Evolutionary conservation across 805 yeast species (phyloP), one percentile per base, ranked within the genome.

Genomic region (Lipomyces yamadae): DNA sequence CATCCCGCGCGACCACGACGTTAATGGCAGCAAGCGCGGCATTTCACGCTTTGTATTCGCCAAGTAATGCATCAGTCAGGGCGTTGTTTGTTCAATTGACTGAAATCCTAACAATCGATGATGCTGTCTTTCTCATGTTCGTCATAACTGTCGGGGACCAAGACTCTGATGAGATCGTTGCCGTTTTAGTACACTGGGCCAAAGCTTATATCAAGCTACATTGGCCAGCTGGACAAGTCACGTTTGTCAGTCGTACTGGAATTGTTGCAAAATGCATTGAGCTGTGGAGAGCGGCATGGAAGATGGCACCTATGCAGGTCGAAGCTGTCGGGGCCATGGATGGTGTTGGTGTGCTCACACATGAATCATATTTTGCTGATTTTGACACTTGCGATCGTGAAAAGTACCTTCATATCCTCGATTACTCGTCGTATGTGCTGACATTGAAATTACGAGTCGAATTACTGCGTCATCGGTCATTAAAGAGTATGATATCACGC

Each of bases 161-260:
- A 7, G 64, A 55, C 7, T 48, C 63, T 3, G 57, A 61, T 6
- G 61, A 60, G 4, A 24, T n/a, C 7, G 24, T 61, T 11, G 45
- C 42, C n/a, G 37, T 62, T 3, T 39, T 64, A 2, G 34, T 39
- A 8, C 52, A 37, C 54, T 67, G 70, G 70, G 60, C 65, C 24
- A 39, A 53, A 18, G 62, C 65, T 13, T 58, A 58, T 37, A 48
- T 67, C 11, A 56, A 39, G 8, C 34, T 33, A 7, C 32, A 62
- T 15, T 67, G 66, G 68, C 68, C 70, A 18, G 13, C 35, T 3
- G 70, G 68, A 13, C 48, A 34, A 33, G 30, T 56, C 56, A 67
- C 66, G 8, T 54, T 50, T 11, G 63, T 65, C 5, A 42, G 11
- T n/a, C 37, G 45, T 2, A 24, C 18, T 1, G 30, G 61, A 10